Base-by-base conservation (phyloP, 2,329 filamentous ascomycete species). In the Myriosclerotinia scirpicola region DNA sequence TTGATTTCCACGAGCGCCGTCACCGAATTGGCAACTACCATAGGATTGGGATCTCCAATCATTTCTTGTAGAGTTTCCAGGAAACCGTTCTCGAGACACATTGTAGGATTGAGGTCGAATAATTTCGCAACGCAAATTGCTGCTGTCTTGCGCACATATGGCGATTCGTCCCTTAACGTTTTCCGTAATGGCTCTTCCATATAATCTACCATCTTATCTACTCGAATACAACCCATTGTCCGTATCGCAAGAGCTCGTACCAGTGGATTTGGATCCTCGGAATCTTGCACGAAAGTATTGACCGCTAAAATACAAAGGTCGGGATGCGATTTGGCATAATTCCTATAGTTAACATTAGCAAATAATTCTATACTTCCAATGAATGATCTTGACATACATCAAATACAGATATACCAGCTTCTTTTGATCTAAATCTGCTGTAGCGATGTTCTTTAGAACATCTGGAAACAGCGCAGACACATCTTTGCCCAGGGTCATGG, bases 191-290 rank as follows among this genome's bases (percentile, higher is more conserved):
- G 95, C 76, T 99, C 95, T 79, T 98, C 95, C 94, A 99, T 98
- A 79, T 99, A 99, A 77, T 99, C 95, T 71, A 98, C 92, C 92
- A 99, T 99, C 80, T 99, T 99, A 73, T 98, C 95, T 66, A 99
- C 95, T 66, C 95, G 85, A 75, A 99, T 98, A 76, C 95, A 98
- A 52, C 95, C 95, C 95, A 99, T 99, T 44, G 95, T 99, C 74
- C 95, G 87, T 78, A 99, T 96, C 65, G 95, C 95, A 62, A 99
- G 85, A 61, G 95, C 95, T 83, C 95, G 85, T 75, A 99, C 92
- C 34, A 99, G 85, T 17, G 95, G 95, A 76, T 99, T 99, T 54
- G 95, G 95, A 76, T 99, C 95, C 85, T 99, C 95, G 20, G 95
- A 95, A 78, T 99, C 95, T 84, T 99, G 95, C 7, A 98, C 95